phyloP scores from a whole-genome alignment of 2,329 filamentous ascomycete genomes.

The Pseudogymnoascus sp. region DNA sequence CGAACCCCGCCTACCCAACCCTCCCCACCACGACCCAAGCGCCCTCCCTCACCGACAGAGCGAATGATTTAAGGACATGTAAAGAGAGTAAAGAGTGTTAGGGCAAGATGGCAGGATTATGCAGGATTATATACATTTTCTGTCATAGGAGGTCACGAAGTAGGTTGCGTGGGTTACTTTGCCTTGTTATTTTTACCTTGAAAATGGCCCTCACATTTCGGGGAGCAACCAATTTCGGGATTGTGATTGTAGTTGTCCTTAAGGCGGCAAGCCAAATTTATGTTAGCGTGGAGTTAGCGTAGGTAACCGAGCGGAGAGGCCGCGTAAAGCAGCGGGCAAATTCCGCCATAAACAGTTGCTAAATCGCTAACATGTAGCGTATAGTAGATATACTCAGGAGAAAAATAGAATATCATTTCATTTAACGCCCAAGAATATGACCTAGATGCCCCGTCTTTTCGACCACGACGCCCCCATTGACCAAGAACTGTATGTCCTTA shows the following conservation, averaged over 20 bases:
- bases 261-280: not conserved
- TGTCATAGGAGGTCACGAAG: not conserved
- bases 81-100: not conserved
- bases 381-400: not conserved
- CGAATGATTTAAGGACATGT: not conserved
- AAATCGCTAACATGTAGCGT: not conserved
- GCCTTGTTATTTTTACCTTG: not conserved
- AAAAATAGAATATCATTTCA: not conserved
- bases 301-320: not conserved
- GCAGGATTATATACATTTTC: not conserved
- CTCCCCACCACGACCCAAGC: no score
- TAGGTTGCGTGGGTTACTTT: not conserved
- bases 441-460: not conserved
- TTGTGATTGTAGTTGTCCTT: not conserved
- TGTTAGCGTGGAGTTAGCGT: not conserved
- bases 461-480: not conserved
- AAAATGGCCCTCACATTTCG: not conserved
- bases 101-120: not conserved
- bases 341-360: not conserved
- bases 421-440: constrained; percentile 1
- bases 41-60: not conserved
- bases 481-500: not conserved
- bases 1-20: no score
- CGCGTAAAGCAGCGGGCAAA: not conserved
- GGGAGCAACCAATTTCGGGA: not conserved